A percentile compares a stretch with the other conserved stretches of the same genome.
phyloP scores from a whole-genome alignment of 176 grass and related monocot species.

The Juncus effusus region DNA sequence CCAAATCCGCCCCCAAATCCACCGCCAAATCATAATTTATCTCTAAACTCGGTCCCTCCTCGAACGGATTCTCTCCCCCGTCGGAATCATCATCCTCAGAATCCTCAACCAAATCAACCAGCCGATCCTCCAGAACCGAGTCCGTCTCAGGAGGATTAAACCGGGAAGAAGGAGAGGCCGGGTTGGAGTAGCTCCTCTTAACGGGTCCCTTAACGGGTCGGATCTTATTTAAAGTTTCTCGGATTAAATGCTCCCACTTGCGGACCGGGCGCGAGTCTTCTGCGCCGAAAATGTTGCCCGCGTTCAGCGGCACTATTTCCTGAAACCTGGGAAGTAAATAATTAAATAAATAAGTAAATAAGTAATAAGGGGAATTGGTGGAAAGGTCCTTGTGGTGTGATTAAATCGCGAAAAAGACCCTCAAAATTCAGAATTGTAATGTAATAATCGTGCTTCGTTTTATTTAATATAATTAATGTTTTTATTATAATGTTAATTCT shows the following conservation, averaged over 20 bases:
- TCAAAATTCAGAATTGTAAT: too few species aligned
- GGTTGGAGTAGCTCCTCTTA: constrained; percentile 74
- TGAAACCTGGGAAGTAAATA: constrained; percentile 86
- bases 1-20: constrained; percentile 34
- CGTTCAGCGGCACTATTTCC: constrained; percentile 97
- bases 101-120: constrained; percentile 40
- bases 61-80: constrained; percentile 50
- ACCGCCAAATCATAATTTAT: constrained; percentile 27
- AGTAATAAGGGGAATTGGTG: constrained; percentile 12
- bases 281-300: constrained; percentile 92
- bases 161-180: constrained; percentile 90
- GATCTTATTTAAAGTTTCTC: constrained; percentile 83
- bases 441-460: too few species aligned
- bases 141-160: constrained; percentile 69
- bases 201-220: constrained; percentile 59
- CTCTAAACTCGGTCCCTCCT: constrained; percentile 26
- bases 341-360: constrained; percentile 12
- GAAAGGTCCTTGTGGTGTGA: not conserved
- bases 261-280: constrained; percentile 73
- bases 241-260: constrained; percentile 76
- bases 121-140: constrained; percentile 54
- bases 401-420: constrained; percentile 10
- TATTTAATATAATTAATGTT: too few species aligned
- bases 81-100: constrained; percentile 63
- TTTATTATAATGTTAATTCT: too few species aligned